Percentiles rank a stretch among this genome's conserved stretches.
phyloP scores from a whole-genome alignment of 2,329 filamentous ascomycete genomes.

The Alternaria sp. region DNA sequence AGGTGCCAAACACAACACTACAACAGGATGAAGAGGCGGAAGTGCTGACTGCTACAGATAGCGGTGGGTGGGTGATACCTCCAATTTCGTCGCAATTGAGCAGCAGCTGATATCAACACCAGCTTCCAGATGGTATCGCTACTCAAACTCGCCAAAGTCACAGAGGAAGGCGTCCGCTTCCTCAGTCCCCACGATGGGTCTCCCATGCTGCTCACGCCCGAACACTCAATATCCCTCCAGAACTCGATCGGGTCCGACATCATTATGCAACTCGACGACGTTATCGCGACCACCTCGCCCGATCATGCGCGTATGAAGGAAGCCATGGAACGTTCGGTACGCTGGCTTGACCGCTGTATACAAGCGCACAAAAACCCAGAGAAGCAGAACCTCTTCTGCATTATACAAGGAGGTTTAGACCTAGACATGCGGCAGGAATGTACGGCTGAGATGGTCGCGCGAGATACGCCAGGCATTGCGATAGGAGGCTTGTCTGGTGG shows the following conservation, averaged over 20 bases:
- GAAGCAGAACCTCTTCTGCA: conserved; percentile 94
- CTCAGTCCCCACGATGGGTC: conserved; percentile 94
- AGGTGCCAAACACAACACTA: conserved; percentile 46
- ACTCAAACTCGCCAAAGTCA: conserved; percentile 89
- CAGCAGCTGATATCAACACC: conserved; percentile 40
- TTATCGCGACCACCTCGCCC: conserved; percentile 93
- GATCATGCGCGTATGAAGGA: conserved; percentile 88
- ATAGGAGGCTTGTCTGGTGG: conserved; percentile 95
- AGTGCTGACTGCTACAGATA: conserved; percentile 51
- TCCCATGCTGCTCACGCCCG: conserved; percentile 95
- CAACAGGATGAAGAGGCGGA: neutral
- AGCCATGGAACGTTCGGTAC: conserved; percentile 91
- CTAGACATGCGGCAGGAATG: conserved; percentile 85
- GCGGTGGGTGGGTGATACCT: conserved; percentile 53
- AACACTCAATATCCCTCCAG: conserved; percentile 94
- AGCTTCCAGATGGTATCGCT: conserved; percentile 99
- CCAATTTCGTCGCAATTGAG: conserved; percentile 21
- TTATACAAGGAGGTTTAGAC: conserved; percentile 95
- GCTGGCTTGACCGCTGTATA: conserved; percentile 96
- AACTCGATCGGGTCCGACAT: conserved; percentile 98
- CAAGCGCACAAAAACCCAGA: conserved; percentile 84
- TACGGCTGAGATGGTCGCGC: conserved; percentile 83
- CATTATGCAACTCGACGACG: conserved; percentile 99
- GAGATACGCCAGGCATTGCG: conserved; percentile 94
- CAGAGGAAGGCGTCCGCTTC: conserved; percentile 94